Evolutionary conservation across 2,329 filamentous ascomycete species (phyloP).

Genomic region (Cercospora citrullina): DNA sequence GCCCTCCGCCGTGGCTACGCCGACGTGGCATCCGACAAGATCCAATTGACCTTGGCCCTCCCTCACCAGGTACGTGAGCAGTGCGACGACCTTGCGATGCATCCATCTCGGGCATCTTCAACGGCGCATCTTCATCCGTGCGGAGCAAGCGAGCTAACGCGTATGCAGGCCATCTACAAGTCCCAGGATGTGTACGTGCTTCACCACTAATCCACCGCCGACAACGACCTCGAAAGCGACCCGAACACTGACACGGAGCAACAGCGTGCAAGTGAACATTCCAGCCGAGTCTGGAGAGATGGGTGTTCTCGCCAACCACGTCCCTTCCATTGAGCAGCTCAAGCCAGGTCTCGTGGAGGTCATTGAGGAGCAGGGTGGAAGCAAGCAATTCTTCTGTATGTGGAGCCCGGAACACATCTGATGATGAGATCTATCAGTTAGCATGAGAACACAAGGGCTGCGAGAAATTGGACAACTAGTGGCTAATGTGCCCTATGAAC

Average conservation of each 20-base stretch:
- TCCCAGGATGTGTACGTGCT: slow-evolving; percentile 67
- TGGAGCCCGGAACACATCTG: slow-evolving; percentile 33
- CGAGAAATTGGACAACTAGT: neutral
- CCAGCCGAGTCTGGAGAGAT: slow-evolving; percentile 97
- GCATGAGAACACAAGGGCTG: neutral
- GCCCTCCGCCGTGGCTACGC: slow-evolving; percentile 88
- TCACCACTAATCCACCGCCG: slow-evolving; percentile 12
- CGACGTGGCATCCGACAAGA: slow-evolving; percentile 59
- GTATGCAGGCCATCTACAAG: slow-evolving; percentile 64
- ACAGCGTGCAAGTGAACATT: slow-evolving; percentile 96
- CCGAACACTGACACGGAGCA: slow-evolving; percentile 28
- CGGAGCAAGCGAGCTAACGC: neutral
- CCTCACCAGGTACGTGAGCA: slow-evolving; percentile 85
- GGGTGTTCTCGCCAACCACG: slow-evolving; percentile 99
- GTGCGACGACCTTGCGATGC: neutral
- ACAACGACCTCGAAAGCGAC: slow-evolving; percentile 8
- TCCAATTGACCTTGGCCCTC: slow-evolving; percentile 96
- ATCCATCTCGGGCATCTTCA: neutral
- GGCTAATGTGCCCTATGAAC: slow-evolving; percentile 15
- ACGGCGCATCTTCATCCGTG: neutral
- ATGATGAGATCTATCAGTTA: neutral
- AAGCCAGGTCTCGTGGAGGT: slow-evolving; percentile 95
- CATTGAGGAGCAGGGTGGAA: slow-evolving; percentile 83
- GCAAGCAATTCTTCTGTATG: slow-evolving; percentile 99
- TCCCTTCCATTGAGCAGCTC: slow-evolving; percentile 97